Conservation (phyloP, 2,329 filamentous ascomycete genomes). For the Pleomassaria siparia region DNA sequence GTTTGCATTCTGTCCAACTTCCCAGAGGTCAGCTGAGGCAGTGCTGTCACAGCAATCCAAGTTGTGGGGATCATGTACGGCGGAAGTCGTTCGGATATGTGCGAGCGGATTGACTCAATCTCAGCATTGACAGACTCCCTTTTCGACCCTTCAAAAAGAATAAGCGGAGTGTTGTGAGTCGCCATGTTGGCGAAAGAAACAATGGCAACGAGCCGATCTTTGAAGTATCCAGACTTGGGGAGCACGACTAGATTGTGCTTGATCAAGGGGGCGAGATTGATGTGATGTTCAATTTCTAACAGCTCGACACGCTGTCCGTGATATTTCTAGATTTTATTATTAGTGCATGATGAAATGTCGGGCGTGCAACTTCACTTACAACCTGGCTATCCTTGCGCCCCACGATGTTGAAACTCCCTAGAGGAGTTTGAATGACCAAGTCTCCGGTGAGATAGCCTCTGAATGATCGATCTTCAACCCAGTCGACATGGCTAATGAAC, state of each 20-base stretch:
- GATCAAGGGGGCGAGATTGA: conserved; percentile 17
- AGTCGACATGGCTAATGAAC: conserved; percentile 22
- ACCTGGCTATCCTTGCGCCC: conserved; percentile 32
- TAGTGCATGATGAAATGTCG: neutral
- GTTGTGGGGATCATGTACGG: conserved; percentile 11
- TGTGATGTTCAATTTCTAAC: conserved; percentile 28
- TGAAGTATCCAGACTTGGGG: conserved; percentile 14
- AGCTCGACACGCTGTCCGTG: conserved; percentile 34
- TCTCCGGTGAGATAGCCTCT: conserved; percentile 27
- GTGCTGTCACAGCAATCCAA: conserved; percentile 18
- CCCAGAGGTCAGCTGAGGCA: conserved; percentile 21
- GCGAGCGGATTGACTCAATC: conserved; percentile 9
- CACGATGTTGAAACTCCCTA: conserved; percentile 23
- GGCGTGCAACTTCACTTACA: conserved; percentile 9
- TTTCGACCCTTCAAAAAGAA: conserved; percentile 9
- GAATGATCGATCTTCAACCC: conserved; percentile 13
- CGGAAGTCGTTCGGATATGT: conserved; percentile 10
- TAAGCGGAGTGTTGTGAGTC: conserved; percentile 1
- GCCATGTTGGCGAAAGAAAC: conserved; percentile 8
- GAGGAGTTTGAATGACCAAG: conserved; percentile 22
- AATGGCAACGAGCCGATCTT: conserved; percentile 16
- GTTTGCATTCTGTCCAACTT: conserved; percentile 16
- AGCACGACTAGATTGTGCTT: conserved; percentile 17
- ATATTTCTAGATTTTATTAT: conserved; percentile 24
- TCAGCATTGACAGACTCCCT: conserved; percentile 2